Conservation (phyloP, 257 asterid genomes). For the Gentiana dahurica region DNA sequence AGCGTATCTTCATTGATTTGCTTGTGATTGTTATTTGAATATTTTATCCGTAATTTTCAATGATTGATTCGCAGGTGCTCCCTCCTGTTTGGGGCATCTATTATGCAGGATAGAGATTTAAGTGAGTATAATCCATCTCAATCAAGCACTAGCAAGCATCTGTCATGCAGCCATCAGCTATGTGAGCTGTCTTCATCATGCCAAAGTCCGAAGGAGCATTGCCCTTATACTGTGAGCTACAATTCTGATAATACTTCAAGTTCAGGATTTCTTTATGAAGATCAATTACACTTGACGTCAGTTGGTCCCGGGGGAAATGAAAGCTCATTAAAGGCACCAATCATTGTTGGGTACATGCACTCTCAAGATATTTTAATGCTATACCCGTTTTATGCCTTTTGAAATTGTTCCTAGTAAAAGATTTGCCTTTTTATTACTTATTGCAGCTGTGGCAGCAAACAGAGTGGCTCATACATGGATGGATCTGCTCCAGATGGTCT, state of each 20-base stretch:
- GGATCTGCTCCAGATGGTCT: slow-evolving; percentile 86
- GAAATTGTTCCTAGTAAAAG: background rate
- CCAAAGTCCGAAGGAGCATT: slow-evolving; percentile 39
- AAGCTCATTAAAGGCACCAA: slow-evolving; percentile 34
- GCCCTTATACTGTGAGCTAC: slow-evolving; percentile 57
- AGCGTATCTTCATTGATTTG: too few relatives aligned
- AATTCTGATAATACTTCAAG: slow-evolving; percentile 52
- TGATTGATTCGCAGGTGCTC: slow-evolving; percentile 87
- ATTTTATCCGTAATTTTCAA: slow-evolving; percentile 53
- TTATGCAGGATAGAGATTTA: slow-evolving; percentile 78
- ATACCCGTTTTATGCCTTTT: slow-evolving; percentile 2
- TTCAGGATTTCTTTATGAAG: slow-evolving; percentile 72
- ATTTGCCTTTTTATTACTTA: background rate
- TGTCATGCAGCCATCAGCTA: slow-evolving; percentile 58
- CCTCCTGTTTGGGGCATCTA: slow-evolving; percentile 64
- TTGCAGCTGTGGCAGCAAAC: slow-evolving; percentile 79
- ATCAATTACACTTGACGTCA: slow-evolving; percentile 48
- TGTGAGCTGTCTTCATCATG: slow-evolving; percentile 47
- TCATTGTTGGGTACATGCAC: slow-evolving; percentile 48
- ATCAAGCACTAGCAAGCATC: slow-evolving; percentile 54
- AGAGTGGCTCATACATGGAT: slow-evolving; percentile 57
- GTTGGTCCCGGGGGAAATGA: slow-evolving; percentile 30
- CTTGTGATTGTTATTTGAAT: slow-evolving; percentile 5
- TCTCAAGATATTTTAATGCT: background rate
- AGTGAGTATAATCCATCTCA: slow-evolving; percentile 57